Evolutionary conservation across 177 flowering plant genomes (phyloP).

Genomic region (Vitis hybrid): DNA sequence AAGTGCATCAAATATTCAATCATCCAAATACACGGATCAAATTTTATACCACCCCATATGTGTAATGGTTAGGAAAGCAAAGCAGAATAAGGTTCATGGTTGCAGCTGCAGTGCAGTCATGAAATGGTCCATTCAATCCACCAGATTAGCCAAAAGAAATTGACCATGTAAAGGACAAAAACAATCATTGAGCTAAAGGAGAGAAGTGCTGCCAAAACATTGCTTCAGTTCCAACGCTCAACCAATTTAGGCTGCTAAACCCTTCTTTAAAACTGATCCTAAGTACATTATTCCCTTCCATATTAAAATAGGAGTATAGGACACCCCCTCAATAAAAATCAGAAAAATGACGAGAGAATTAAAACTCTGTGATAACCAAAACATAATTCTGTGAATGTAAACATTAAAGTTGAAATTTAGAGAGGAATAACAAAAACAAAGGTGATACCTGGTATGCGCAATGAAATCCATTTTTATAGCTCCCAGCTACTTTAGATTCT

Average conservation of each 20-base stretch:
- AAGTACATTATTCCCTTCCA: neutral
- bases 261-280: neutral
- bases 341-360: neutral
- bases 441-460: conserved; percentile 74
- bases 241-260: neutral
- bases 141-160: neutral
- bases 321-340: neutral
- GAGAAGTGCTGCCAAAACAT: neutral
- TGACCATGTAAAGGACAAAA: neutral
- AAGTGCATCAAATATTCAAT: neutral
- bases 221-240: neutral
- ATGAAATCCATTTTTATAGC: conserved; percentile 75
- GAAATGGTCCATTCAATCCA: neutral
- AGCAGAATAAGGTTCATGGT: neutral
- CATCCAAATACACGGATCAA: neutral
- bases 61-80: no score
- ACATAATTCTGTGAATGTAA: neutral
- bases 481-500: conserved; percentile 59
- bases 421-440: neutral
- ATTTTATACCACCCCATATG: neutral
- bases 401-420: neutral
- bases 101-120: neutral
- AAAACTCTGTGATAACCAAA: neutral
- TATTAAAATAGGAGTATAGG: no score
- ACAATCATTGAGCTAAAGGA: neutral